Percentiles rank a stretch among this genome's conserved stretches.
phyloP scores from a whole-genome alignment of 2,329 filamentous ascomycete genomes.

The Paecilomyces dactylethromorphus region DNA sequence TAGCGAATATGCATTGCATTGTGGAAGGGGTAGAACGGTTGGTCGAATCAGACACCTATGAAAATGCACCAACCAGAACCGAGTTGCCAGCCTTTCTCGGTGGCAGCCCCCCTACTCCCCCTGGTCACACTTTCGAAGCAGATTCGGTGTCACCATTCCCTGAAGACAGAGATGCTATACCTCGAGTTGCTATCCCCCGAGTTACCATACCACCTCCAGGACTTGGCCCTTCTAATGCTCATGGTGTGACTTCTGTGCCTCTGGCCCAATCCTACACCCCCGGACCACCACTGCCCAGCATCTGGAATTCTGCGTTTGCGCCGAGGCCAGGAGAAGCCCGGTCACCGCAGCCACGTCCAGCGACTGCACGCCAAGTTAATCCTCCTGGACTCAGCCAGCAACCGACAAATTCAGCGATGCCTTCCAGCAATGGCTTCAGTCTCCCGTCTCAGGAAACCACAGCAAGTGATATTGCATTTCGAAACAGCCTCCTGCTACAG shows the following conservation, averaged over 20 bases:
- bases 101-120: conserved; percentile 15
- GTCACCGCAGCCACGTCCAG: conserved; percentile 29
- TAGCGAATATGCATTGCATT: conserved; percentile 35
- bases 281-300: conserved; percentile 22
- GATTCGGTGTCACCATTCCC: conserved; percentile 13
- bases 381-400: conserved; percentile 28
- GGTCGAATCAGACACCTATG: conserved; percentile 35
- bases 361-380: conserved; percentile 18
- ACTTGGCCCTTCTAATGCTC: conserved; percentile 18
- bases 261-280: conserved; percentile 27
- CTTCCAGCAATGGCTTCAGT: conserved; percentile 9
- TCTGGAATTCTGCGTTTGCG: conserved; percentile 41
- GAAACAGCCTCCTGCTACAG: conserved; percentile 20
- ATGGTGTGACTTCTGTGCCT: conserved; percentile 12
- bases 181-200: conserved; percentile 20
- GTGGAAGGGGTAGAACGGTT: conserved; percentile 32
- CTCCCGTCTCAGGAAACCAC: conserved; percentile 18
- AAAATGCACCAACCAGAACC: conserved; percentile 20
- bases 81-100: conserved; percentile 21
- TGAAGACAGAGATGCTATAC: conserved; percentile 14
- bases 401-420: conserved; percentile 9
- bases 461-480: conserved; percentile 20
- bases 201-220: conserved; percentile 28
- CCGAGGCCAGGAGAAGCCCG: conserved; percentile 35
- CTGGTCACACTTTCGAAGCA: conserved; percentile 16